These are phyloP conservation scores for Trichoderma pleuroti DNA, from an alignment of 2,329 filamentous ascomycete species.

Conservation along the genomic window DNA sequence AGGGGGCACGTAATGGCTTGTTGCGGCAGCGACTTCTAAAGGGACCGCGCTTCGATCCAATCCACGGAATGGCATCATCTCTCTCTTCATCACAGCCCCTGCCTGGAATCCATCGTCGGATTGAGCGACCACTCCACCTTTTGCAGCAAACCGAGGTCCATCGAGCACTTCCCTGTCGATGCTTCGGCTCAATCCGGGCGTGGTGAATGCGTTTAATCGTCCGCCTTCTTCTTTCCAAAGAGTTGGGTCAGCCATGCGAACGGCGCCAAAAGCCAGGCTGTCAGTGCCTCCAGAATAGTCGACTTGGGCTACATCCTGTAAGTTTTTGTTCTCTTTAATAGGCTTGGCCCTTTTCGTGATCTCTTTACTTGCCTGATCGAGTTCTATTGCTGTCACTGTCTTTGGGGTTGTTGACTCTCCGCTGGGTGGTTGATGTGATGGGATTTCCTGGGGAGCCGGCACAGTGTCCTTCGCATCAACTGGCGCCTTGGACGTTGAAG, in stretches of 20 bases:
- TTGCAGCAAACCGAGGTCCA: constrained; percentile 4
- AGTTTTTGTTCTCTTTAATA: constrained; percentile 18
- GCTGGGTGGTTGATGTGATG: neutral
- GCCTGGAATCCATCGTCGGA: constrained; percentile 11
- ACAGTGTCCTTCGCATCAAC: neutral
- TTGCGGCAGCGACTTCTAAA: constrained; percentile 16
- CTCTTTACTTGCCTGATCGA: constrained; percentile 22
- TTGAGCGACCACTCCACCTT: constrained; percentile 12
- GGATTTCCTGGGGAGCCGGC: neutral
- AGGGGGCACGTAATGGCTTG: constrained; percentile 7
- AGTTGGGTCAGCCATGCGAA: constrained; percentile 18
- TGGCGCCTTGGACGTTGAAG: neutral
- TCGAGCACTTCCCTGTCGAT: constrained; percentile 6
- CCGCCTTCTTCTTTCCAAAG: constrained; percentile 13
- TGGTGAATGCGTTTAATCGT: constrained; percentile 14
- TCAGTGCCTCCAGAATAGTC: constrained; percentile 16
- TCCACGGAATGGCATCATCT: constrained; percentile 12
- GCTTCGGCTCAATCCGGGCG: constrained; percentile 14
- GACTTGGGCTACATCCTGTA: constrained; percentile 20
- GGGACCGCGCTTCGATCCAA: constrained; percentile 17
- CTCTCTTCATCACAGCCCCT: constrained; percentile 11
- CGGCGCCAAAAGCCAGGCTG: constrained; percentile 19
- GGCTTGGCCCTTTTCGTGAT: constrained; percentile 18
- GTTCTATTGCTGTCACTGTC: constrained; percentile 4
- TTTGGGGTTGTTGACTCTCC: constrained; percentile 7